Evolutionary conservation across 768 basidiomycete genomes (phyloP).

Genomic region (Macrolepiota albuminosa): DNA sequence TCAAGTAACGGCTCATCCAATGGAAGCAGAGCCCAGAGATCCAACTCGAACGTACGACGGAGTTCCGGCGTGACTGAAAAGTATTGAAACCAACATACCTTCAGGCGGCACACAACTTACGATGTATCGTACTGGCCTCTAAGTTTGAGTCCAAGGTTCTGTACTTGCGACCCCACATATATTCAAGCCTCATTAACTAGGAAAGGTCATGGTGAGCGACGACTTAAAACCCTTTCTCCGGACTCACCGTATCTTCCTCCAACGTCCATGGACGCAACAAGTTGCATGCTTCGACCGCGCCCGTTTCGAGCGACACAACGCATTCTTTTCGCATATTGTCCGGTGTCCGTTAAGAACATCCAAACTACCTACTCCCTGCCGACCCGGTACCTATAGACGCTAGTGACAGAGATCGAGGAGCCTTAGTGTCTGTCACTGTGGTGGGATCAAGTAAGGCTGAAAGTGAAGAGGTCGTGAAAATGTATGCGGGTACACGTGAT

Average conservation of each 20-base stretch:
- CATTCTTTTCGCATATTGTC: not conserved
- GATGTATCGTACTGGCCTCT: not conserved
- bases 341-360: too few species aligned
- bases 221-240: too few species aligned
- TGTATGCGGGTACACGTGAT: too few species aligned
- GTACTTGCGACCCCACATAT: too few species aligned
- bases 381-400: too few species aligned
- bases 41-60: not conserved
- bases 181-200: not conserved
- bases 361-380: too few species aligned
- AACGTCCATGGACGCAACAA: not conserved
- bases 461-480: too few species aligned
- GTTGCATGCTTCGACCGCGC: not conserved
- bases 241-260: not conserved
- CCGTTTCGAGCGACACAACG: not conserved
- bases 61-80: conserved; percentile 1
- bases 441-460: too few species aligned
- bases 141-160: not conserved
- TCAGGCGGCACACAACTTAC: not conserved
- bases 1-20: not conserved
- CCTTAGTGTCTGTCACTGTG: too few species aligned
- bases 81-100: not conserved
- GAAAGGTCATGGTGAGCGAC: not conserved
- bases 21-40: conserved; percentile 2
- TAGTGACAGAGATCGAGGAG: too few species aligned